Evolutionary conservation across 371 early-diverging fungal genomes (phyloP).

Genomic region (Syncephalis plumigaleata): DNA sequence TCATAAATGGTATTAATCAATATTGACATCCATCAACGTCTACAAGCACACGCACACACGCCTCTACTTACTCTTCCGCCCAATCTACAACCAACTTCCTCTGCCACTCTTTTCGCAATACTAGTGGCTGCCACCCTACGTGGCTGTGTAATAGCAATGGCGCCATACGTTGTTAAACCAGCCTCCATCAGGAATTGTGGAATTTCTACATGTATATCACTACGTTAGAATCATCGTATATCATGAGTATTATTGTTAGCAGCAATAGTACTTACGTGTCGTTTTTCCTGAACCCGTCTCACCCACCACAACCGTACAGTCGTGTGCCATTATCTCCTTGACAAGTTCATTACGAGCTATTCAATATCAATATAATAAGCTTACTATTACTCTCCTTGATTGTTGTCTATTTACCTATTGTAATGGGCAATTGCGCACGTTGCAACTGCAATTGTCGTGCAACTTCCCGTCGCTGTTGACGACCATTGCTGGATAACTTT

Average conservation of each 20-base stretch:
- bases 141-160: constrained; percentile 91
- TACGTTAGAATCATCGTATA: background rate
- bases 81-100: constrained; percentile 64
- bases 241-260: too few species aligned
- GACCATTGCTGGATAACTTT: too few species aligned
- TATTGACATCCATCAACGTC: background rate
- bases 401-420: too few species aligned
- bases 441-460: too few species aligned
- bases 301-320: constrained; percentile 38
- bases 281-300: constrained; percentile 48
- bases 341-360: constrained; percentile 42
- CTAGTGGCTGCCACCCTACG: constrained; percentile 96
- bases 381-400: too few species aligned
- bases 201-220: constrained; percentile 30
- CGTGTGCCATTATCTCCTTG: constrained; percentile 25
- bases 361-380: background rate
- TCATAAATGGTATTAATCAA: too few species aligned
- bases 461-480: too few species aligned
- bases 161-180: constrained; percentile 32
- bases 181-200: constrained; percentile 78
- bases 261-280: constrained; percentile 20
- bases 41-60: background rate
- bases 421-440: too few species aligned
- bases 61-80: constrained; percentile 35
- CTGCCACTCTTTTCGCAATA: constrained; percentile 82